Conservation (phyloP, 2,329 filamentous ascomycete genomes). For the Pseudodiploospora longispora region DNA sequence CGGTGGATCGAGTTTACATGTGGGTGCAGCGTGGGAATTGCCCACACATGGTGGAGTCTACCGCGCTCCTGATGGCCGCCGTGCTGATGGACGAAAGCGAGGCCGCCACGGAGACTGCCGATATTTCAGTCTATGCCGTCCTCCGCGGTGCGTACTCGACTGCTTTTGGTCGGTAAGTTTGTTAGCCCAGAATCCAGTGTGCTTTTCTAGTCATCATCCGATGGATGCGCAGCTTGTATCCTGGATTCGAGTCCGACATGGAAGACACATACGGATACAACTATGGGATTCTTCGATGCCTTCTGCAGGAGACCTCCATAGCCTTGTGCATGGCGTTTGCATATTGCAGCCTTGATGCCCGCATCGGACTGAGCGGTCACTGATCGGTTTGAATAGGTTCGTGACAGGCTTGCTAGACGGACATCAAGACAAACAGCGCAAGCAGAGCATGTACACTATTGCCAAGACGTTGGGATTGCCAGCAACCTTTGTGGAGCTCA, state of each 20-base stretch:
- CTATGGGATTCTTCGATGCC: no score
- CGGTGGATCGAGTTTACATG: conserved; percentile 52
- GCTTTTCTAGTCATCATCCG: not conserved
- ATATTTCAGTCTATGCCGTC: conserved; percentile 50
- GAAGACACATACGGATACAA: no score
- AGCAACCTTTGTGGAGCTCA: conserved; percentile 76
- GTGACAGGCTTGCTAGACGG: conserved; percentile 73
- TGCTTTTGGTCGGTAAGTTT: conserved; percentile 61
- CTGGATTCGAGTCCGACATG: not conserved
- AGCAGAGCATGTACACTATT: conserved; percentile 64
- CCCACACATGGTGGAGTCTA: conserved; percentile 73
- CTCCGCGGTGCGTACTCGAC: conserved; percentile 60
- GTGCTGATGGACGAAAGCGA: conserved; percentile 51
- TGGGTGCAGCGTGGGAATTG: conserved; percentile 69
- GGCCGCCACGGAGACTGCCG: conserved; percentile 20
- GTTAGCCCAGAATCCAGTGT: not conserved
- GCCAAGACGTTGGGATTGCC: conserved; percentile 62
- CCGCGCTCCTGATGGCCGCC: conserved; percentile 63
- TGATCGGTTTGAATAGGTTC: conserved; percentile 43
- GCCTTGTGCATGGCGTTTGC: no score
- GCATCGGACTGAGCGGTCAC: no score
- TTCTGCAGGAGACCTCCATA: no score
- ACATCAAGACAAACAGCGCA: conserved; percentile 58
- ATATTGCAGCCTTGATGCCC: no score
- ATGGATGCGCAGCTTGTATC: not conserved